These are phyloP conservation scores for Leccinum olivaceopallidum DNA, from an alignment of 768 basidiomycete species.

Conservation along the genomic window DNA sequence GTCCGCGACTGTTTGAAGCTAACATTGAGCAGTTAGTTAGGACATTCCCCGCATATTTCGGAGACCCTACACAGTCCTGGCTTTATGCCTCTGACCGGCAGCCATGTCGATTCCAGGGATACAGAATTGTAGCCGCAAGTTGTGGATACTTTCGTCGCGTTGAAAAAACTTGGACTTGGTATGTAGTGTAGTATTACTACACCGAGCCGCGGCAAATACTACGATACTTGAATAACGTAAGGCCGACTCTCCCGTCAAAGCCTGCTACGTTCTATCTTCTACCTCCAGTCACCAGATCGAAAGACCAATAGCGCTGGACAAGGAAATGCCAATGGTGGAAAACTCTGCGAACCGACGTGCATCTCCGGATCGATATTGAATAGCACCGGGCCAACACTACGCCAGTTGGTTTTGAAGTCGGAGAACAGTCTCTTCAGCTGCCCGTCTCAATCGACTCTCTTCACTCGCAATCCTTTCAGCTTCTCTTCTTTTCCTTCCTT, in stretches of 20 bases:
- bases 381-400: background rate
- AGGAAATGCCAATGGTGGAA: background rate
- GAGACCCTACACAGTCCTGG: constrained; percentile 42
- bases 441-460: constrained; percentile 45
- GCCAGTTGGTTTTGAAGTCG: constrained; percentile 32
- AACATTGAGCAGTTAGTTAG: constrained; percentile 13
- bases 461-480: constrained; percentile 55
- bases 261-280: background rate
- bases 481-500: constrained; percentile 55
- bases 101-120: constrained; percentile 16
- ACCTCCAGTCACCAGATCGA: background rate
- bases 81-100: constrained; percentile 38
- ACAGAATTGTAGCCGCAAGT: background rate
- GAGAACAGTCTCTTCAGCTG: constrained; percentile 52
- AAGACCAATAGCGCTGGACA: background rate
- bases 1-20: constrained; percentile 78
- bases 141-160: constrained; percentile 4
- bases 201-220: background rate
- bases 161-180: background rate
- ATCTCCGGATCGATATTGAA: constrained; percentile 1
- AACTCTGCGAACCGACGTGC: background rate
- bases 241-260: background rate
- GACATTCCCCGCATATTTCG: background rate
- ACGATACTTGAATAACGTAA: background rate
- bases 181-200: background rate